Evolutionary conservation across 23 red algal genomes (phyloP), one percentile per base, ranked within the genome.

Genomic region (Gracilaria caudata): DNA sequence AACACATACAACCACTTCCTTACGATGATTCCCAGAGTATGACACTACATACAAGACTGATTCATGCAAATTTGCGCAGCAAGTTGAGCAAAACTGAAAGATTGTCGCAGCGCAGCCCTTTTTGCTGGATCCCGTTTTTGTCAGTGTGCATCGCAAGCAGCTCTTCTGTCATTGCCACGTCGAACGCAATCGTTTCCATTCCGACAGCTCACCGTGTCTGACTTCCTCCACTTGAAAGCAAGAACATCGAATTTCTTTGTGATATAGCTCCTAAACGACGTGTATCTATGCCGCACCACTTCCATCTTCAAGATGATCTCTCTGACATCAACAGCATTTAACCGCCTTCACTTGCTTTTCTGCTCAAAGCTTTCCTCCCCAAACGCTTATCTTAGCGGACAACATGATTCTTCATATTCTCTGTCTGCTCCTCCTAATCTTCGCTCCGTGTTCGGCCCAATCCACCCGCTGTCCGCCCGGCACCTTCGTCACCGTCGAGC

Each of bases 331-430:
- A 21, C 53, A 7, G 41, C 41, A 4, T 56, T 56, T 13, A 56
- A 56, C 8, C 53, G 53, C 21, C 21, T 3, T 17, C 53, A 3
- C 53, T 56, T 7, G 19, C 53, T 4, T 3, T 20, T 56, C 53
- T 56, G 12, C 16, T n/a, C 53, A 4, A 7, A 56, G 3, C 16
- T 56, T n/a, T n/a, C n/a, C n/a, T n/a, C n/a, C n/a, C n/a, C 21
- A 56, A 3, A 20, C 12, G 7, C 16, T 4, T 4, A 3, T 56
- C 12, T 56, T 45, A 4, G 41, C 10, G 41, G 10, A 45, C 63
- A 68, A 38, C 26, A 68, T 68, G 63, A 35, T 34, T 38, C 34
- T 68, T 38, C 63, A 68, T 33, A 33, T 68, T 38, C n/a, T 68
- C 17, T 68, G n/a, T 35, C 3, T 68, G 3, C 8, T 68, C 34